Percentiles rank a stretch among this genome's conserved stretches.
These are phyloP conservation scores for Lipomyces yamadae DNA, from an alignment of 805 yeast species.

Conservation along the genomic window DNA sequence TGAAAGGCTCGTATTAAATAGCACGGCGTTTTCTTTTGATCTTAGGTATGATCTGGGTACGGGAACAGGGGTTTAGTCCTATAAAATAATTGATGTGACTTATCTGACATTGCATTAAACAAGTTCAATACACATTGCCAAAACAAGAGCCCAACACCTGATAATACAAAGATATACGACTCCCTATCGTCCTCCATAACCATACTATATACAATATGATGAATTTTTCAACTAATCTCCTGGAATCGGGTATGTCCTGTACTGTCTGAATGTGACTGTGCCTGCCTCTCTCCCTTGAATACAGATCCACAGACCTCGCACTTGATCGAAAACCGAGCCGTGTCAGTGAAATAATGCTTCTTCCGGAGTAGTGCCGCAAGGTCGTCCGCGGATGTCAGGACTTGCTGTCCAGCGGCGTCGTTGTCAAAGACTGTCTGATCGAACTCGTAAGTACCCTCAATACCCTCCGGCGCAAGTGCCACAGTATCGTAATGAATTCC, in stretches of 20 bases:
- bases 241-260: slow-evolving; percentile 69
- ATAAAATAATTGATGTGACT: not conserved
- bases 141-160: not conserved
- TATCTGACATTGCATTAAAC: not conserved
- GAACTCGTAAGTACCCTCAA: slow-evolving; percentile 41
- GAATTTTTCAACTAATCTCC: slow-evolving; percentile 45
- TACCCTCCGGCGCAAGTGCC: slow-evolving; percentile 48
- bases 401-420: slow-evolving; percentile 45
- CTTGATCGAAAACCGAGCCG: slow-evolving; percentile 59
- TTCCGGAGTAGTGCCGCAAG: slow-evolving; percentile 55
- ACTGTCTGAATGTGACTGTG: slow-evolving; percentile 63
- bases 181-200: not conserved
- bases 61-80: not conserved
- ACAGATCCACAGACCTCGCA: slow-evolving; percentile 61
- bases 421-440: slow-evolving; percentile 54
- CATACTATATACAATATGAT: not conserved
- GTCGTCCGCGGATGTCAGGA: slow-evolving; percentile 49
- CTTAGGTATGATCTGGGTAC: not conserved
- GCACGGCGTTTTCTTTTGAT: not conserved
- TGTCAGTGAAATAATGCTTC: slow-evolving; percentile 67
- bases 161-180: not conserved
- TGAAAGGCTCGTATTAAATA: not conserved
- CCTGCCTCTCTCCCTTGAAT: slow-evolving; percentile 67
- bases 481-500: slow-evolving; percentile 78
- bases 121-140: not conserved